phyloP scores from a whole-genome alignment of 192 early-diverging fungal genomes.

The Coemansia sp. region DNA sequence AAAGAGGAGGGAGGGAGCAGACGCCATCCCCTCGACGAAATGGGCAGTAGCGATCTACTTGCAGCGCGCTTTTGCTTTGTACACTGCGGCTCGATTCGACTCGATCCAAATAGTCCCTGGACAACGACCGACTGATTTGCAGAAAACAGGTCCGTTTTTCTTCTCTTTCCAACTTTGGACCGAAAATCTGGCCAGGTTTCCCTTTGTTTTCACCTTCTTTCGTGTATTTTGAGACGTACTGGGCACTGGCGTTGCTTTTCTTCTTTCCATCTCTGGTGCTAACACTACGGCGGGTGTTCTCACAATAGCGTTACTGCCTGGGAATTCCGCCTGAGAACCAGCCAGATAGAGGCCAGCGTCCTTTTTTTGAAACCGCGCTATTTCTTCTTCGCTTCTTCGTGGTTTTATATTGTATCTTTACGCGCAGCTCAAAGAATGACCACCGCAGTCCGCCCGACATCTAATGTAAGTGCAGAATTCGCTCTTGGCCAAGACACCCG shows the following conservation, averaged over 20 bases:
- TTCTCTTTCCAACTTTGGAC: slow-evolving; percentile 2
- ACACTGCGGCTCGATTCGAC: neutral
- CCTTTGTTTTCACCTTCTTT: neutral
- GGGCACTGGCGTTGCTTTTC: neutral
- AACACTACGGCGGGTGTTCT: neutral
- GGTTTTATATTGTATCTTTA: slow-evolving; percentile 1
- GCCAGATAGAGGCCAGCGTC: neutral
- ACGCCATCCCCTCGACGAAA: too few relatives aligned
- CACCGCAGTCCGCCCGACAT: slow-evolving; percentile 22
- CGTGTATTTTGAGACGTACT: neutral
- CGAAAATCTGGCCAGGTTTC: neutral
- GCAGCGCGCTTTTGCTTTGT: neutral
- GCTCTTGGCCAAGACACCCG: neutral
- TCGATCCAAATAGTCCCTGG: neutral
- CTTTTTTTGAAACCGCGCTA: slow-evolving; percentile 1
- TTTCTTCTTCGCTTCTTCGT: slow-evolving; percentile 4
- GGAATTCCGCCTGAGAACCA: slow-evolving; percentile 10
- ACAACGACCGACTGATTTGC: neutral
- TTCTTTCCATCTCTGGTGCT: slow-evolving; percentile 2
- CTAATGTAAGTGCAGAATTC: slow-evolving; percentile 32
- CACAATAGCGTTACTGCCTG: slow-evolving; percentile 25
- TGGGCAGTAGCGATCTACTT: neutral
- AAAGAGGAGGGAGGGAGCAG: too few relatives aligned
- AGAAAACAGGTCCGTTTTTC: neutral
- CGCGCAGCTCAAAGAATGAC: slow-evolving; percentile 19